phyloP scores from a whole-genome alignment of 164 flowering plant genomes.

The Piper longum region DNA sequence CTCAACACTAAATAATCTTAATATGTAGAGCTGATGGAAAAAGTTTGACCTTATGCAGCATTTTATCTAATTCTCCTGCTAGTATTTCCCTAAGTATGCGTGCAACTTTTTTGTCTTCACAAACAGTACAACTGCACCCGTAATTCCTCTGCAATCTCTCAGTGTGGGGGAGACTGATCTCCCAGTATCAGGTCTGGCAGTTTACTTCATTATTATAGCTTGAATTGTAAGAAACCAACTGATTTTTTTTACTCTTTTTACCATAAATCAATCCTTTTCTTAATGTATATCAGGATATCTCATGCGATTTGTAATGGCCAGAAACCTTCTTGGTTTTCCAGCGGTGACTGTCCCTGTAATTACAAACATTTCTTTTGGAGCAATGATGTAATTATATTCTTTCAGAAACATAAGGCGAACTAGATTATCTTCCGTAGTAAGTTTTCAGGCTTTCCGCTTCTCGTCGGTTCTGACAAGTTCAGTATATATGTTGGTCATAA shows the following conservation, averaged over 20 bases:
- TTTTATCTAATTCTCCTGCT: too few relatives aligned
- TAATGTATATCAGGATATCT: conserved; percentile 21
- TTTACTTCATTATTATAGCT: not conserved
- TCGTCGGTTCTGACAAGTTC: conserved; percentile 2
- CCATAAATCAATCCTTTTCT: not conserved
- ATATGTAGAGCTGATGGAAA: too few relatives aligned
- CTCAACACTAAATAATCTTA: too few relatives aligned
- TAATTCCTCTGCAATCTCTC: conserved; percentile 63
- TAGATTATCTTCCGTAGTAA: too few relatives aligned
- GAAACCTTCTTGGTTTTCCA: conserved; percentile 90
- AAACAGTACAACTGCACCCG: conserved; percentile 84
- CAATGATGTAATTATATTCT: too few relatives aligned
- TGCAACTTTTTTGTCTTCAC: not conserved
- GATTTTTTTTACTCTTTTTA: not conserved
- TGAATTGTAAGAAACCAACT: too few relatives aligned
- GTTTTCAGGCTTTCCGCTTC: too few relatives aligned
- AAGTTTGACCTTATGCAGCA: too few relatives aligned
- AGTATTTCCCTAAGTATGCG: too few relatives aligned
- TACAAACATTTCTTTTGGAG: conserved; percentile 2
- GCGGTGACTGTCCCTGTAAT: conserved; percentile 88
- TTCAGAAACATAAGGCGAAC: too few relatives aligned
- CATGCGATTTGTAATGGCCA: conserved; percentile 64
- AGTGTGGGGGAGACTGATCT: conserved; percentile 63
- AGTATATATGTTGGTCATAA: conserved; percentile 73
- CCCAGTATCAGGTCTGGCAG: conserved; percentile 56